Evolutionary conservation across 2,329 filamentous ascomycete species (phyloP).

Genomic region (Sporothrix brasiliensis): DNA sequence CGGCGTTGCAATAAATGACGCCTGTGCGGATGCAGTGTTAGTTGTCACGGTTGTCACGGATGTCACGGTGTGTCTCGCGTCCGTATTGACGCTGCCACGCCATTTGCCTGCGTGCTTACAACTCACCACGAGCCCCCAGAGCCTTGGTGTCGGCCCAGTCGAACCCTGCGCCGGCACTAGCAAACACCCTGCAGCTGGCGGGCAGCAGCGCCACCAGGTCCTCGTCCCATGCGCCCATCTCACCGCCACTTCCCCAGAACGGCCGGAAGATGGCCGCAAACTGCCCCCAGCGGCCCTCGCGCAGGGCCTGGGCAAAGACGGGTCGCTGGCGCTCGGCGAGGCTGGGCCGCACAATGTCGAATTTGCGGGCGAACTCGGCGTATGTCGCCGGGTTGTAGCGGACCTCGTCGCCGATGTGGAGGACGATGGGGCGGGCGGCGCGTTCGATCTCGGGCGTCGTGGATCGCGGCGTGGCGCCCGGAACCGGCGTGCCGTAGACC

Average conservation of each 20-base stretch:
- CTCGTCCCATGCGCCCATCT: constrained; percentile 38
- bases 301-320: constrained; percentile 54
- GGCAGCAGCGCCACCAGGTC: constrained; percentile 52
- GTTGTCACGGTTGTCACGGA: too few relatives aligned
- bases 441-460: constrained; percentile 36
- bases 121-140: constrained; percentile 61
- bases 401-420: constrained; percentile 72
- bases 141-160: constrained; percentile 67
- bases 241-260: constrained; percentile 37
- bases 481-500: constrained; percentile 38
- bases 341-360: constrained; percentile 52
- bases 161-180: constrained; percentile 66
- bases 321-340: constrained; percentile 54
- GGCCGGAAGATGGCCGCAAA: constrained; percentile 49
- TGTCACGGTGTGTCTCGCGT: too few relatives aligned
- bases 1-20: constrained; percentile 73
- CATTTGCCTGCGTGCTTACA: background rate
- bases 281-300: constrained; percentile 57
- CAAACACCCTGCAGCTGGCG: constrained; percentile 60
- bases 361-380: constrained; percentile 48
- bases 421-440: constrained; percentile 49
- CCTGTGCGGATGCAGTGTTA: constrained; percentile 44
- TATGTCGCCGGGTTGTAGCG: constrained; percentile 55
- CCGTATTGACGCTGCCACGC: background rate
- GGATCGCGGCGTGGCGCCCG: constrained; percentile 41